Base-by-base conservation (phyloP, 345 rosid genomes). In the Citrus trifoliata region DNA sequence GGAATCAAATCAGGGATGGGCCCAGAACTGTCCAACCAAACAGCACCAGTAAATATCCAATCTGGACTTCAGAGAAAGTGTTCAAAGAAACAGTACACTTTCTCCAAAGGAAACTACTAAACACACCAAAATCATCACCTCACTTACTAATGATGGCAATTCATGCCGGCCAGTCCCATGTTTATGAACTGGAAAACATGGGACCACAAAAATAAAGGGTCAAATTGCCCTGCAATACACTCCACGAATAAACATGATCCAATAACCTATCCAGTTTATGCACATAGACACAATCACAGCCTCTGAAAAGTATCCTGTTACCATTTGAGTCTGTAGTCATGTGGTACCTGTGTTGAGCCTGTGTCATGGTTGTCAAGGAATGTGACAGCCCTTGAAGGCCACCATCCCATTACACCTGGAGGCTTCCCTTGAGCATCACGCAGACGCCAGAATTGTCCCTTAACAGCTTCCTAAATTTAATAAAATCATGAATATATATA, bases 351-450 rank as follows among this genome's bases (percentile, higher is more conserved):
- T 37, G 98, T 92, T 81, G 98, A 95, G 78, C 98, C 98, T 70
- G 98, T 95, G 78, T 93, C 97, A 73, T 95, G 98, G 82, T 93
- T 95, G 79, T 95, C 98, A 28, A 95, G 85, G 82, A 93, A 92
- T 7, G 98, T 92, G 67, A 91, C 94, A 40, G 97, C 87, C 87
- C 98, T 92, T 27, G 95, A 95, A 73, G 98, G 93, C 98, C 98
- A 95, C 98, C 92, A 91, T 79, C 97, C 98, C 88, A 95, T 84
- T 77, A 93, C 92, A 68, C 98, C 97, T 0, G 98, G 95, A 61
- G 97, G 98, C 88, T 95, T 95, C 77, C 97, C 98, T 80, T 89
- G 89, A 2, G 92, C 69, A 76, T 95, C 98, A 78, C 91, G 80
- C 78, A 95, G 86, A 76, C 93, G 94, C 98, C 98, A 87, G 46